Evolutionary conservation across 225 moss, liverwort and hornwort genomes (phyloP).

Genomic region (Polytrichum formosum): DNA sequence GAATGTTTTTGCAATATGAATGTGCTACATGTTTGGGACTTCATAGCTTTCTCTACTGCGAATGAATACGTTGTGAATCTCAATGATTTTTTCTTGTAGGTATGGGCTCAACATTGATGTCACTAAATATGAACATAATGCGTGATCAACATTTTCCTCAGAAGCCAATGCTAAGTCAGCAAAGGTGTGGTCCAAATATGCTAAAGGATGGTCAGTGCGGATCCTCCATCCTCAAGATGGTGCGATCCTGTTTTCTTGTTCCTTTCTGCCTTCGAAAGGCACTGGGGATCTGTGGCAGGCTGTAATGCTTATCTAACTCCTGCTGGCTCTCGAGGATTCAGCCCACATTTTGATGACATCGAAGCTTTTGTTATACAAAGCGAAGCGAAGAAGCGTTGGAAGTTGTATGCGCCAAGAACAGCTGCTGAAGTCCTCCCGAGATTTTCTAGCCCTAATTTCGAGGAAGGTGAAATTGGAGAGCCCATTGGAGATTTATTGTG

Average conservation of each 20-base stretch:
- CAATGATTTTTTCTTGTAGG: conserved; percentile 14
- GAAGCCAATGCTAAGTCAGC: conserved; percentile 59
- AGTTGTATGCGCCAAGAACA: conserved; percentile 66
- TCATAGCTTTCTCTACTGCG: no score
- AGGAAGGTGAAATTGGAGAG: conserved; percentile 73
- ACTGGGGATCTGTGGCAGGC: conserved; percentile 86
- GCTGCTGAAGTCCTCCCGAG: conserved; percentile 68
- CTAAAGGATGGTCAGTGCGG: conserved; percentile 90
- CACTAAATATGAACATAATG: conserved; percentile 88
- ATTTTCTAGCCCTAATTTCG: conserved; percentile 75
- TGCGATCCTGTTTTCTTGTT: conserved; percentile 73
- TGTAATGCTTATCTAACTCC: conserved; percentile 98
- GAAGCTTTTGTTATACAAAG: conserved; percentile 87
- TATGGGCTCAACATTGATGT: conserved; percentile 82
- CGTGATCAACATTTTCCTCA: conserved; percentile 75
- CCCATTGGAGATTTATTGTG: conserved; percentile 82
- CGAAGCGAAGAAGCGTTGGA: conserved; percentile 92
- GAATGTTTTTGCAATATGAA: no score
- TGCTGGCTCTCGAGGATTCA: conserved; percentile 84
- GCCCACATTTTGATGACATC: conserved; percentile 93
- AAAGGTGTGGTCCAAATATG: conserved; percentile 80
- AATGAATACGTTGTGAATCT: no score
- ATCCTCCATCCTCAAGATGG: conserved; percentile 94
- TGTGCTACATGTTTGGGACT: no score
- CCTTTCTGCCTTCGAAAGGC: conserved; percentile 90